phyloP scores from a whole-genome alignment of 169 alveolate species.

The Plasmodium gonderi region DNA sequence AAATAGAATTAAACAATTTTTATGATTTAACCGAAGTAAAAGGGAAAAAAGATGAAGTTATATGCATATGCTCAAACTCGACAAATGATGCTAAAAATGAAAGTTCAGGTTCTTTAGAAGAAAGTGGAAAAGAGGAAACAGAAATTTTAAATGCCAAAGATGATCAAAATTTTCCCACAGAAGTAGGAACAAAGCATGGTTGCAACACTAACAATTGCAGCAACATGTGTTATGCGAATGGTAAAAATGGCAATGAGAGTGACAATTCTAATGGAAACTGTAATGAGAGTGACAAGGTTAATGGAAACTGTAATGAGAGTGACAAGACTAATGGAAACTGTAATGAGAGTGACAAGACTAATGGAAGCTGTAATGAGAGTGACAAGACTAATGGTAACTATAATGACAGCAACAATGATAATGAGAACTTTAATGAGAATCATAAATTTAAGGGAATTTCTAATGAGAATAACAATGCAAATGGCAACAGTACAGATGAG shows the following conservation, averaged over 20 bases:
- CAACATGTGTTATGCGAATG: not conserved
- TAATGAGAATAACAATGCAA: not conserved
- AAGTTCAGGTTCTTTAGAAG: conserved; percentile 9
- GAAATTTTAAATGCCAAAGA: conserved; percentile 11
- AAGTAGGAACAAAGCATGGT: conserved; percentile 5
- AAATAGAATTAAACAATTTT: conserved; percentile 17
- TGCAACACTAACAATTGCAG: not conserved
- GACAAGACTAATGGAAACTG: not conserved
- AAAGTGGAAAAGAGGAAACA: not conserved
- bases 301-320: not conserved
- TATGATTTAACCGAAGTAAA: conserved; percentile 45
- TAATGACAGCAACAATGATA: not conserved
- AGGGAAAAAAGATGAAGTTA: conserved; percentile 42
- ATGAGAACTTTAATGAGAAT: not conserved
- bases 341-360: not conserved
- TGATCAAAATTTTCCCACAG: not conserved
- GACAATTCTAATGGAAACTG: not conserved
- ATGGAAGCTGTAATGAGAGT: not conserved
- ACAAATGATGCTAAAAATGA: not conserved
- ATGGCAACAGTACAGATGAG: not conserved
- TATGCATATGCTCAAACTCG: conserved; percentile 37
- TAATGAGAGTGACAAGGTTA: not conserved
- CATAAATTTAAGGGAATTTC: not conserved
- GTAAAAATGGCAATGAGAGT: not conserved
- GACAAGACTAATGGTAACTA: not conserved